Evolutionary conservation across 208 protist species (phyloP).

Genomic region (Wallacemonas rigidus): DNA sequence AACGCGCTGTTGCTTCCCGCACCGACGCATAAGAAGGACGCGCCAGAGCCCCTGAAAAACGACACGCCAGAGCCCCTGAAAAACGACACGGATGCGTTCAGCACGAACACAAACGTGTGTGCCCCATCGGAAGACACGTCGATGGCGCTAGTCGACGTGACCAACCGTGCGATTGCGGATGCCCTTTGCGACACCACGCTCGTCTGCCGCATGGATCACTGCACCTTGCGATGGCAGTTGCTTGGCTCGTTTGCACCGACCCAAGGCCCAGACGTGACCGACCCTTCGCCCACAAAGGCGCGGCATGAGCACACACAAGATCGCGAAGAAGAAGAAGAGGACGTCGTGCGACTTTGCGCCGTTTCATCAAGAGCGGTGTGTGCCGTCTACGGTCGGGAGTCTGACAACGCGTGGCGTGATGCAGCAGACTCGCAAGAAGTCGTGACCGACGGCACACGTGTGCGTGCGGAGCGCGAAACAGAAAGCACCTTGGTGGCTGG

Average conservation of each 20-base stretch:
- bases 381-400: not conserved
- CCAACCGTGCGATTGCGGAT: not conserved
- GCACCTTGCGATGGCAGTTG: constrained; percentile 8
- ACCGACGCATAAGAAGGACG: too few species aligned
- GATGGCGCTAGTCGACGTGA: not conserved
- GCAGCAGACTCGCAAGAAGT: too few species aligned
- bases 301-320: not conserved
- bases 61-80: not conserved
- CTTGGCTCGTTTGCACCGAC: constrained; percentile 18
- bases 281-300: not conserved
- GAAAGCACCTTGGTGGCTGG: too few species aligned
- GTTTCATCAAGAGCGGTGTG: not conserved
- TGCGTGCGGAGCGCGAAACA: too few species aligned
- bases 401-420: too few species aligned
- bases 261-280: not conserved
- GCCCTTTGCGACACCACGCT: not conserved
- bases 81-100: not conserved
- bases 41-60: too few species aligned
- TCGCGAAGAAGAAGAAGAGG: not conserved
- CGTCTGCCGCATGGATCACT: not conserved
- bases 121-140: not conserved
- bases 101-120: too few species aligned
- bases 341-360: not conserved
- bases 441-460: too few species aligned
- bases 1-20: too few species aligned